Base-by-base conservation (phyloP, 192 early-diverging fungal genomes). In the Entophlyctis luteolus region DNA sequence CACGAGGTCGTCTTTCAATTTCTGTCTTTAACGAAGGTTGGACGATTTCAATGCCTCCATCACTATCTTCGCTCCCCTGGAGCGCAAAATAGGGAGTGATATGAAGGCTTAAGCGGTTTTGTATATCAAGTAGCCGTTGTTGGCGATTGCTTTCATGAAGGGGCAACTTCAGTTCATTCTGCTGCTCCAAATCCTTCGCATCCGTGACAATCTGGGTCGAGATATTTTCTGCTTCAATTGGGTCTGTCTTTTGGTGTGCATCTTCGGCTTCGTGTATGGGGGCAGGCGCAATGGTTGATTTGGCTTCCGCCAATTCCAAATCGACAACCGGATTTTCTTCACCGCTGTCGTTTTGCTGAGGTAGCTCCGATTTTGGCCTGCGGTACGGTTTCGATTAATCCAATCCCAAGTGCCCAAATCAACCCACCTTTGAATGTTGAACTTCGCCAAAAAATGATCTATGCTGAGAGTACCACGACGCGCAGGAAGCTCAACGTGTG, bases 41-140 rank as follows among this genome's bases (percentile, higher is more conserved):
- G 18, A 60, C 58, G 29, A 60, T 60, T 45, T 60, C 58, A 45
- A 60, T 60, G 8, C 29, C 58, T 22, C 27, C 58, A 22, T 60
- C 58, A 6, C 22, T n/a, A 16, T 23, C 20, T 1, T 27, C 25
- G 1, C 10, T 28, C 25, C 16, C 14, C 8, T 27, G 32, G 18
- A 36, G 16, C 33, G 42, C 10, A 45, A 45, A n/a, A 12, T 45
- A 10, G 10, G 49, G 49, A 6, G 22, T 6, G 49, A 20, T 16
- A 20, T 52, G 10, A 27, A 27, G 49, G 22, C 22, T 6, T 6
- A 52, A 20, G 49, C 10, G 10, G 6, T 22, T 20, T 32, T 60
- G 39, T 8, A n/a, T 5, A 14, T 23, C 6, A 8, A 25, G 16
- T 20, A 60, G 58, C 14, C 20, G 16, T 8, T 45, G 58, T 18